Base-by-base conservation (phyloP, 2,329 filamentous ascomycete genomes). In the Corinectria fuckeliana region DNA sequence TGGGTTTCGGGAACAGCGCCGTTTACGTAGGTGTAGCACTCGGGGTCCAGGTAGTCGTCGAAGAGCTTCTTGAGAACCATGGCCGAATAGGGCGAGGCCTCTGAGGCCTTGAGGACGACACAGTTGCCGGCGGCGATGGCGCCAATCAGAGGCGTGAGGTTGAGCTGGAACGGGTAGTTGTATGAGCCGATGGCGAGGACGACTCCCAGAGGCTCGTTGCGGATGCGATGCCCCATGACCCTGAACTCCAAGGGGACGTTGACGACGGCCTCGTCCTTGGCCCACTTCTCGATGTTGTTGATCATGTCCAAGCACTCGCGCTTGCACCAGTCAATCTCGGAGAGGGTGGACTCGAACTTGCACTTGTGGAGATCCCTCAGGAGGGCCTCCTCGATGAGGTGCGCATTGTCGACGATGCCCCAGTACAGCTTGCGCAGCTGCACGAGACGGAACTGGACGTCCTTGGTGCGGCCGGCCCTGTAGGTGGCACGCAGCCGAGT, bases 361-460 rank as follows among this genome's bases (percentile, higher is more conserved):
- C 88, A 85, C 81, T 96, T 97, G 74, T 87, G 85, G 65, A 98
- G 80, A 73, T 99, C 95, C 68, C 85, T 82, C 73, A 85, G 83
- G 73, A 92, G 85, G 20, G 94, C 92, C 74, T 92, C 90, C 66
- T 87, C 74, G 61, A 98, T 83, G 68, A 89, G 85, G 44, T 87
- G 81, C 56, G 88, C 84, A 74, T 91, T 89, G 81, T 98, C 94
- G 65, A 88, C 88, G 67, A 97, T 76, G 7, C 86, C 93, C 95
- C 95, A 98, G 82, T 97, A 98, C 56, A 98, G 88, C 83, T 93
- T 94, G 69, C 93, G 90, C 61, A 99, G 87, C 82, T 98, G 95
- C 54, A 87, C 83, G 63, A 93, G 82, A 64, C 95, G 88, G 80
- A 90, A 98, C 71, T 91, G 85, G 61, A 97, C 74, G 54, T 91